phyloP scores from a whole-genome alignment of 75 land plant genomes.

The Picea glauca region DNA sequence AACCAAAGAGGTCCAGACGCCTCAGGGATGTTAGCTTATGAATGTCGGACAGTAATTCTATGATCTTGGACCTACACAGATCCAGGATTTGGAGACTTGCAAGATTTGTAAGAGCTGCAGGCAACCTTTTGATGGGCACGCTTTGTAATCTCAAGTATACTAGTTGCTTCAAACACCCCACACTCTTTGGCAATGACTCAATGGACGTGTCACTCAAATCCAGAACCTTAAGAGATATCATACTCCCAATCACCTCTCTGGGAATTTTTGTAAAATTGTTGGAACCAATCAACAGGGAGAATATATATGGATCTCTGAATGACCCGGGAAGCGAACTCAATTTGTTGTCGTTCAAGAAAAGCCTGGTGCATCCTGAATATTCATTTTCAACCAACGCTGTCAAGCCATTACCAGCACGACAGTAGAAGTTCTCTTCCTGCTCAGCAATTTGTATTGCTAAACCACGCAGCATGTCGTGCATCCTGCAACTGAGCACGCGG shows the following conservation, averaged over 20 bases:
- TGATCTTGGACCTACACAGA: not conserved
- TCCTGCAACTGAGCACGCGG: not conserved
- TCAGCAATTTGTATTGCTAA: not conserved
- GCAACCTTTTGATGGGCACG: not conserved
- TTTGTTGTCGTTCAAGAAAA: not conserved
- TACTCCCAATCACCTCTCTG: not conserved
- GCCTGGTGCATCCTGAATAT: not conserved
- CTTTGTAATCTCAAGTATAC: not conserved
- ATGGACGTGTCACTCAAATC: not conserved
- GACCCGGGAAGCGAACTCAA: not conserved
- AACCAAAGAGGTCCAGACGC: not conserved
- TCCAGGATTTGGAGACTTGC: not conserved
- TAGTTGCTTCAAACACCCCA: not conserved
- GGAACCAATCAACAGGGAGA: not conserved
- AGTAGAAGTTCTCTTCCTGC: not conserved
- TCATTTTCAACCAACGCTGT: not conserved
- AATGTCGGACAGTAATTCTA: not conserved
- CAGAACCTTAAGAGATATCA: not conserved
- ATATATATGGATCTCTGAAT: not conserved
- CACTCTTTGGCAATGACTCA: not conserved
- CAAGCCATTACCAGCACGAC: not conserved
- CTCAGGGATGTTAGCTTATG: not conserved
- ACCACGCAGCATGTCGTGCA: not conserved
- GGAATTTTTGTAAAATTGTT: not conserved
- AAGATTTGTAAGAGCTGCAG: not conserved